These are phyloP conservation scores for Melampsora americana DNA, from an alignment of 1,284 basidiomycete genomes.

Conservation along the genomic window DNA sequence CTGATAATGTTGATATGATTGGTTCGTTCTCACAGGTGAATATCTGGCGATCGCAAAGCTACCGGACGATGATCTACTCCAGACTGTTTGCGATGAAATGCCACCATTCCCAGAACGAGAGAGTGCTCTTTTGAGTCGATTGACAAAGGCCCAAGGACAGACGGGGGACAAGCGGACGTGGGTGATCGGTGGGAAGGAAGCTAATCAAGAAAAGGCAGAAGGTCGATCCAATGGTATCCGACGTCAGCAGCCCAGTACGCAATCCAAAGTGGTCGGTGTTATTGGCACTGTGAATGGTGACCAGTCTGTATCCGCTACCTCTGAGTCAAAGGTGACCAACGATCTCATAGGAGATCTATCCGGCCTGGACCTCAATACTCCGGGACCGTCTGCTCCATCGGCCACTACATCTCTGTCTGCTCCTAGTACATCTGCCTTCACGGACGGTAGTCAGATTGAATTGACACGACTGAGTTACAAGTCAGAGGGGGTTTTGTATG, in stretches of 20 bases:
- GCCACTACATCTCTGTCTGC: slow-evolving; percentile 42
- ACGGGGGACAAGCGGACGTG: slow-evolving; percentile 79
- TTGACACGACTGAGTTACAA: slow-evolving; percentile 77
- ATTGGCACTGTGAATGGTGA: slow-evolving; percentile 2
- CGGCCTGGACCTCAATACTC: slow-evolving; percentile 31
- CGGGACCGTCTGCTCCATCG: slow-evolving; percentile 44
- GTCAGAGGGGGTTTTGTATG: slow-evolving; percentile 86
- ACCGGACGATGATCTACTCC: slow-evolving; percentile 80
- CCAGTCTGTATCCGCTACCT: not conserved
- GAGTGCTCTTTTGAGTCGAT: slow-evolving; percentile 76
- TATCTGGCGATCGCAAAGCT: slow-evolving; percentile 79
- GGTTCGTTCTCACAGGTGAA: slow-evolving; percentile 58
- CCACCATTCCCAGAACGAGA: slow-evolving; percentile 94
- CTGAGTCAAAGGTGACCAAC: not conserved
- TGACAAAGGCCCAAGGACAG: slow-evolving; percentile 83
- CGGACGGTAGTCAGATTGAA: slow-evolving; percentile 62
- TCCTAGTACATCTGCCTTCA: slow-evolving; percentile 45
- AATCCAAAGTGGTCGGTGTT: not conserved
- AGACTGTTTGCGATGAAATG: slow-evolving; percentile 97
- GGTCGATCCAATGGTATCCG: slow-evolving; percentile 61
- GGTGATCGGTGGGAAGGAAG: slow-evolving; percentile 89
- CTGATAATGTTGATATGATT: not conserved
- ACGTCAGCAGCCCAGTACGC: slow-evolving; percentile 46
- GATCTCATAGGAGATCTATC: slow-evolving; percentile 26
- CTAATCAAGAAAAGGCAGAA: slow-evolving; percentile 70